A percentile compares a stretch with the other conserved stretches of the same genome.
Conservation (phyloP, 805 yeast genomes). For the Saccharomycopsis malanga region DNA sequence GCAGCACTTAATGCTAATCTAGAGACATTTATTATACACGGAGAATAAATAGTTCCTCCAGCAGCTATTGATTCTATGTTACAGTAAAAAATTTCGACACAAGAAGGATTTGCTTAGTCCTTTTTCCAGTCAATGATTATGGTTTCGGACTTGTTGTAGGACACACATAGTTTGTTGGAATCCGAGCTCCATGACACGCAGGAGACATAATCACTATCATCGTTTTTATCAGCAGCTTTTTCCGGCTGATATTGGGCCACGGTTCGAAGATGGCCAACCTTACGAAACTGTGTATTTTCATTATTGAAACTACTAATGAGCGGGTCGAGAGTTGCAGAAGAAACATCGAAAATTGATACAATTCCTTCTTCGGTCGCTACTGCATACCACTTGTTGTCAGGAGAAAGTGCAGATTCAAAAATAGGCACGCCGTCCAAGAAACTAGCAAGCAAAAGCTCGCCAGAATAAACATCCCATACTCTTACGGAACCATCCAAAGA, state of each 20-base stretch:
- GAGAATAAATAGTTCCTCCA: no score
- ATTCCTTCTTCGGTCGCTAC: constrained; percentile 63
- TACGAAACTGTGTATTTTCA: neutral
- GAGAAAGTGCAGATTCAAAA: constrained; percentile 46
- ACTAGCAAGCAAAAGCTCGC: constrained; percentile 32
- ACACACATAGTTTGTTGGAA: constrained; percentile 27
- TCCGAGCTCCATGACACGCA: constrained; percentile 32
- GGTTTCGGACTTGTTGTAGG: constrained; percentile 25
- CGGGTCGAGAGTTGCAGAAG: constrained; percentile 12
- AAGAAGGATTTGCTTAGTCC: neutral
- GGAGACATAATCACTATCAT: constrained; percentile 26
- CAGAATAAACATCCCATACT: constrained; percentile 55
- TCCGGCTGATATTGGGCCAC: constrained; percentile 27
- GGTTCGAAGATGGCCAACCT: constrained; percentile 17
- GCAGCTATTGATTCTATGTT: no score
- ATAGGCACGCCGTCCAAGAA: constrained; percentile 48
- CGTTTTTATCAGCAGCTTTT: constrained; percentile 25
- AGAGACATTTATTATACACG: no score
- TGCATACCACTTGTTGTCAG: constrained; percentile 42
- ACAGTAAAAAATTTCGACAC: no score
- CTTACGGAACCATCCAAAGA: constrained; percentile 68
- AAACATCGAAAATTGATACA: constrained; percentile 45
- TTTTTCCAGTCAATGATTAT: constrained; percentile 6
- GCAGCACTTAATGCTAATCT: no score
- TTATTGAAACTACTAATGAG: neutral